Conservation (phyloP, 2,329 filamentous ascomycete species). For the Fusarium sambucinum region DNA sequence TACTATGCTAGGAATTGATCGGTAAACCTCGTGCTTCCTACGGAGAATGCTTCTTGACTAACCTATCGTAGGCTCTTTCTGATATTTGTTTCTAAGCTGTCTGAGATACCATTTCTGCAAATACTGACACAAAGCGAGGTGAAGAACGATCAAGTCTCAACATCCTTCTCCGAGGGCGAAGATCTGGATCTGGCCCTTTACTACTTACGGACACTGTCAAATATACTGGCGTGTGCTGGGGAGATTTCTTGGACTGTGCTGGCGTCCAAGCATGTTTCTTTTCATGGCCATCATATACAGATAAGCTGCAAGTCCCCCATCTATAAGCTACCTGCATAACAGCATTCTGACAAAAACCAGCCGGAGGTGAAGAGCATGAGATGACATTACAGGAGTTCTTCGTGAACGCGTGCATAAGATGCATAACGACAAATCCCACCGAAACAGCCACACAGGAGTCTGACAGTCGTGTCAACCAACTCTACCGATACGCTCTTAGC, state of each 20-base stretch:
- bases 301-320: constrained; percentile 61
- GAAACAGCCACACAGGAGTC: constrained; percentile 45
- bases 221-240: constrained; percentile 74
- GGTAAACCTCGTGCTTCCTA: constrained; percentile 56
- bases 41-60: not conserved
- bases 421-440: constrained; percentile 58
- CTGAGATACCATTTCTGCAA: constrained; percentile 65
- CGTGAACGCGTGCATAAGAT: constrained; percentile 73
- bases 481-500: constrained; percentile 78
- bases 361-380: constrained; percentile 64
- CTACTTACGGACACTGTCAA: constrained; percentile 79
- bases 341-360: constrained; percentile 52
- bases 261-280: constrained; percentile 66
- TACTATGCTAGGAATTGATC: constrained; percentile 71
- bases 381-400: constrained; percentile 76
- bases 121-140: constrained; percentile 32
- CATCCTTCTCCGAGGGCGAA: constrained; percentile 64
- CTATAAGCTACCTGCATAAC: not conserved
- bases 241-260: constrained; percentile 78
- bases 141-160: constrained; percentile 27
- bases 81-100: constrained; percentile 70
- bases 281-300: constrained; percentile 48
- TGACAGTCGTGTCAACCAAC: constrained; percentile 66
- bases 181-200: constrained; percentile 84
- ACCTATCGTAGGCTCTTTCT: constrained; percentile 65